Evolutionary conservation across 352 stramenopile genomes (phyloP).

Genomic region (Pythium apleroticum): DNA sequence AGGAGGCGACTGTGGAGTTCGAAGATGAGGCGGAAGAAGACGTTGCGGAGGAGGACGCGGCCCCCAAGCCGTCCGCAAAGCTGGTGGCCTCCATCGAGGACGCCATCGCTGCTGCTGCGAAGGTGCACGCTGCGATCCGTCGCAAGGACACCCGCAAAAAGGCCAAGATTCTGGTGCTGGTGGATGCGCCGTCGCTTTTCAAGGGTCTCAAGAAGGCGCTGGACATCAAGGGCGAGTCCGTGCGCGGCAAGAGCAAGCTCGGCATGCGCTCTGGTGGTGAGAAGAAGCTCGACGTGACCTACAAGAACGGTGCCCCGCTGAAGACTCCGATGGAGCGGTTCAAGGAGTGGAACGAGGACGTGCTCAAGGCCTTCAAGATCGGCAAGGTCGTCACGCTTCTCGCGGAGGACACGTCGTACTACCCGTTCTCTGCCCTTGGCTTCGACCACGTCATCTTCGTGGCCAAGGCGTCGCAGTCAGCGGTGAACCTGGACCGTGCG

Average conservation of each 20-base stretch:
- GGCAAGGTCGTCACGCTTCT: conserved; percentile 64
- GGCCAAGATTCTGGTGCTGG: conserved; percentile 62
- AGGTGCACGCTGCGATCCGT: conserved; percentile 53
- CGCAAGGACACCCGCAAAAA: conserved; percentile 62
- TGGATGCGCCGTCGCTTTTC: conserved; percentile 48
- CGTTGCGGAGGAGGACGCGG: conserved; percentile 16
- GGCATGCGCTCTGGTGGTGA: conserved; percentile 49
- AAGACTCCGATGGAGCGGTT: conserved; percentile 76
- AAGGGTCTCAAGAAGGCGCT: conserved; percentile 67
- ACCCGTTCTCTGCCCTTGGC: conserved; percentile 53
- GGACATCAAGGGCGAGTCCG: conserved; percentile 48
- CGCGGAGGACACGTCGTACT: conserved; percentile 64
- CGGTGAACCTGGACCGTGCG: conserved; percentile 47
- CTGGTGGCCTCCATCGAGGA: conserved; percentile 56
- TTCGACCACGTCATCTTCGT: conserved; percentile 65
- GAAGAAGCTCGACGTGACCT: conserved; percentile 55
- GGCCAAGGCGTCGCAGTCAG: conserved; percentile 42
- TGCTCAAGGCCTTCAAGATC: conserved; percentile 57
- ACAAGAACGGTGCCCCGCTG: conserved; percentile 58
- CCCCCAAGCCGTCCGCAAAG: conserved; percentile 37
- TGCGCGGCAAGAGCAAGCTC: conserved; percentile 54
- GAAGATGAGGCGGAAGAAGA: conserved; percentile 28
- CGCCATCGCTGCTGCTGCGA: conserved; percentile 36
- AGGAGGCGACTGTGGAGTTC: conserved; percentile 19
- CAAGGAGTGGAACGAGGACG: conserved; percentile 57